A percentile compares a stretch with the other conserved stretches of the same genome.
phyloP scores from a whole-genome alignment of 1,139 yeast genomes.

The Candida frijolesensis region DNA sequence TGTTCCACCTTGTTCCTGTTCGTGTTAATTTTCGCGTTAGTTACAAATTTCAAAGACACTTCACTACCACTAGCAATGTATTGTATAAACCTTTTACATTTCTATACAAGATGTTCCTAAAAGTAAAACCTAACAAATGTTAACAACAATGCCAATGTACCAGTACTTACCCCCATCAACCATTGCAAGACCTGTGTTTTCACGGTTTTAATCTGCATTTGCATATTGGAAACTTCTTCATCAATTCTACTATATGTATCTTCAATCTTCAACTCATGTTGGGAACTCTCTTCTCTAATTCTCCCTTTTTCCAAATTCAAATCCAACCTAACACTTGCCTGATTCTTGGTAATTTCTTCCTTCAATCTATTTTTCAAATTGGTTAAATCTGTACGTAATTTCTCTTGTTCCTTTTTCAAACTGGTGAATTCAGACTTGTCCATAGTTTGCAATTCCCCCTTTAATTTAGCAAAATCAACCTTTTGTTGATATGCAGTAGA shows the following conservation, averaged over 20 bases:
- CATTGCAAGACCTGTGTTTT: slow-evolving; percentile 97
- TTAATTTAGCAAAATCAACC: slow-evolving; percentile 91
- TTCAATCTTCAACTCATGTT: slow-evolving; percentile 89
- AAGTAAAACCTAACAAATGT: slow-evolving; percentile 88
- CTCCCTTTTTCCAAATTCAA: slow-evolving; percentile 92
- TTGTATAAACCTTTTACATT: not conserved
- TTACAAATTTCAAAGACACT: too few relatives aligned
- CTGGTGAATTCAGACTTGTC: slow-evolving; percentile 85
- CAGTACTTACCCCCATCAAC: slow-evolving; percentile 97
- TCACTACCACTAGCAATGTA: too few relatives aligned
- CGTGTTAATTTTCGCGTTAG: not conserved
- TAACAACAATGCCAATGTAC: slow-evolving; percentile 90
- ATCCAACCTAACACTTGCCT: slow-evolving; percentile 89
- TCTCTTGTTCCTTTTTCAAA: slow-evolving; percentile 85
- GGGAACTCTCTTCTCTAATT: slow-evolving; percentile 89
- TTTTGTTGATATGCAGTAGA: slow-evolving; percentile 92
- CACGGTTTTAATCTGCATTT: slow-evolving; percentile 90
- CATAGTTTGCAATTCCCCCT: slow-evolving; percentile 86
- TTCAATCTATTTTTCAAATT: slow-evolving; percentile 80
- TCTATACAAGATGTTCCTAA: slow-evolving; percentile 20
- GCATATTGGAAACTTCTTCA: slow-evolving; percentile 92
- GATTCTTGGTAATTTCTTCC: slow-evolving; percentile 89
- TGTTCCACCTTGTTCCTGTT: not conserved
- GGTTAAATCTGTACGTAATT: slow-evolving; percentile 81
- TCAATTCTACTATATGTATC: slow-evolving; percentile 95